A percentile compares a stretch with the other conserved stretches of the same genome.
Evolutionary conservation across 1,139 yeast genomes (phyloP).

Genomic region (Saccharomyces hybrid): DNA sequence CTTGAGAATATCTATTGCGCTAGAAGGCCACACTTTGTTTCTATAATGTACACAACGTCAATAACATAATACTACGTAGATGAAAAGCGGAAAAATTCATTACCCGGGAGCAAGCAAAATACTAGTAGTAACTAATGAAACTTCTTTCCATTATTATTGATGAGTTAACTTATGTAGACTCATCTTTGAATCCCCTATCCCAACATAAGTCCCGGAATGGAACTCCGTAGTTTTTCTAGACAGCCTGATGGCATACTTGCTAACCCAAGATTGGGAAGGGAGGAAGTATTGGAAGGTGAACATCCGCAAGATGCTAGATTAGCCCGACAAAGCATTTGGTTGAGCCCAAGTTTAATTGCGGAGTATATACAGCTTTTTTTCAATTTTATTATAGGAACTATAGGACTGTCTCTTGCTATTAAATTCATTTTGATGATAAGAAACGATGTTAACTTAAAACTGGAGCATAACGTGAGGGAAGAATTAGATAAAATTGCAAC

Average conservation of each 20-base stretch:
- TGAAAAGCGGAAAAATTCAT: not conserved
- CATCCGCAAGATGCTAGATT: not conserved
- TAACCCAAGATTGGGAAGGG: not conserved
- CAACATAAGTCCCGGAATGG: not conserved
- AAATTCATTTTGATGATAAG: slow-evolving; percentile 41
- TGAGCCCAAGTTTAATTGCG: slow-evolving; percentile 10
- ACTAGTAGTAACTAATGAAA: not conserved
- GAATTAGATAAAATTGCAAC: slow-evolving; percentile 37
- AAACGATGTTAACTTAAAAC: slow-evolving; percentile 44
- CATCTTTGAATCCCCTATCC: not conserved
- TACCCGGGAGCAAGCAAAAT: not conserved
- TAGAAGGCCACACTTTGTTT: slow-evolving; percentile 26
- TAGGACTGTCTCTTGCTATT: slow-evolving; percentile 38
- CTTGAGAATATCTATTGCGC: slow-evolving; percentile 23
- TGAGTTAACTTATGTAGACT: not conserved
- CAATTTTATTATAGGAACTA: slow-evolving; percentile 40
- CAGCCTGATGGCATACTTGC: not conserved
- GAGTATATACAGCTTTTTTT: slow-evolving; percentile 45
- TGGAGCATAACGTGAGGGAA: slow-evolving; percentile 29
- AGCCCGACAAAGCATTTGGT: not conserved
- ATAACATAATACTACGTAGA: not conserved
- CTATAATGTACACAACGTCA: slow-evolving; percentile 5
- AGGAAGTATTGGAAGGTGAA: not conserved
- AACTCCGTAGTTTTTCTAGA: not conserved
- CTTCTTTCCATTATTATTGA: not conserved